A percentile compares a stretch with the other conserved stretches of the same genome.
Conservation (phyloP, 208 protist species). For the Trichomonas vaginalis region DNA sequence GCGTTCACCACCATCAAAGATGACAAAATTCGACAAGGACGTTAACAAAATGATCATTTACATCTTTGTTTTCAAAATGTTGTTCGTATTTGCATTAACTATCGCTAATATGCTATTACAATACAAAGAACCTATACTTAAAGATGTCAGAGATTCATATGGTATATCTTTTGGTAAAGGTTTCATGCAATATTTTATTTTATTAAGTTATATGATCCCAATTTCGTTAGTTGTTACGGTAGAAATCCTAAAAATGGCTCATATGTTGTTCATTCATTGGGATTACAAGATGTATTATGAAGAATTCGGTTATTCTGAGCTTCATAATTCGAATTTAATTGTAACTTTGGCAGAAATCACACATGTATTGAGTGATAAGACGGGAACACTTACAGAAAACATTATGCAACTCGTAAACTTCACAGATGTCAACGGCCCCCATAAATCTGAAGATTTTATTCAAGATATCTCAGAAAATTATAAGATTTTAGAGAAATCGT, state of each 20-base stretch:
- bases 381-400: constrained; percentile 79
- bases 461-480: neutral
- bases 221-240: constrained; percentile 30
- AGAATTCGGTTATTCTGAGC: neutral
- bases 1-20: neutral
- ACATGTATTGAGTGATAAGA: constrained; percentile 92
- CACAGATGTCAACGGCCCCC: neutral
- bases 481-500: neutral
- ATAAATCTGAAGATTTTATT: neutral
- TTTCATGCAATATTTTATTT: constrained; percentile 20
- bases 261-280: neutral
- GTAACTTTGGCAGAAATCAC: constrained; percentile 86
- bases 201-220: constrained; percentile 26
- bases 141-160: neutral
- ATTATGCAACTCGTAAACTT: neutral
- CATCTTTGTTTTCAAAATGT: neutral
- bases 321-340: constrained; percentile 56
- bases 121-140: neutral
- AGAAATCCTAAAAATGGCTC: constrained; percentile 19
- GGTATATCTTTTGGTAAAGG: neutral
- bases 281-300: neutral
- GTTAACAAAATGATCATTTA: neutral
- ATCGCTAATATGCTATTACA: neutral
- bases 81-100: neutral
- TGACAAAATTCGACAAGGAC: neutral